Conservation (phyloP, 2,329 filamentous ascomycete species). For the Cladophialophora exuberans region DNA sequence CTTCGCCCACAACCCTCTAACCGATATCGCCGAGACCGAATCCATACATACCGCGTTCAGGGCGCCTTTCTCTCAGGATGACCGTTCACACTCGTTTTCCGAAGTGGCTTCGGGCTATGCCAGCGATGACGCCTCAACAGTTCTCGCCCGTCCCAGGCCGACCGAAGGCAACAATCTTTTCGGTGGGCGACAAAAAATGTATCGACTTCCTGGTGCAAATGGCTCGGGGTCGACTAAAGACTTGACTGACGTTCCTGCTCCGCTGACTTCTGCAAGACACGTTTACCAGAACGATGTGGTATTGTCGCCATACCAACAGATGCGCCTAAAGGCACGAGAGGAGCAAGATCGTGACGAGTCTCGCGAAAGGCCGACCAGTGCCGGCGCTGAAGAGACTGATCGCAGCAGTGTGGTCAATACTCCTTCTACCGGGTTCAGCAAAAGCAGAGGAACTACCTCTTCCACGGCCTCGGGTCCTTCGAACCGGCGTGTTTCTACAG, state of each 20-base stretch:
- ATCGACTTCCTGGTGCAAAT: slow-evolving; percentile 69
- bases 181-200: slow-evolving; percentile 93
- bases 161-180: slow-evolving; percentile 91
- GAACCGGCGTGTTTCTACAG: slow-evolving; percentile 76
- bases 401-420: slow-evolving; percentile 37
- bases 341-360: slow-evolving; percentile 45
- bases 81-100: slow-evolving; percentile 67
- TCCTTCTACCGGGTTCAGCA: slow-evolving; percentile 66
- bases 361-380: slow-evolving; percentile 45
- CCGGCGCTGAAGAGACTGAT: slow-evolving; percentile 27
- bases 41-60: slow-evolving; percentile 69
- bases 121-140: slow-evolving; percentile 70
- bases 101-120: slow-evolving; percentile 62
- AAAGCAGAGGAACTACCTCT: slow-evolving; percentile 78
- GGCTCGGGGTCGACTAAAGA: slow-evolving; percentile 23
- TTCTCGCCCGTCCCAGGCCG: slow-evolving; percentile 84
- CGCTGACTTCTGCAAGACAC: slow-evolving; percentile 56
- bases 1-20: slow-evolving; percentile 67
- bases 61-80: slow-evolving; percentile 61
- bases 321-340: slow-evolving; percentile 60
- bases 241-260: slow-evolving; percentile 29
- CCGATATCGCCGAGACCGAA: slow-evolving; percentile 88
- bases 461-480: slow-evolving; percentile 78
- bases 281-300: slow-evolving; percentile 88
- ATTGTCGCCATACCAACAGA: slow-evolving; percentile 79